Percentiles rank a stretch among this genome's conserved stretches.
phyloP scores from a whole-genome alignment of 352 stramenopile genomes.

The Pythium chondricola region DNA sequence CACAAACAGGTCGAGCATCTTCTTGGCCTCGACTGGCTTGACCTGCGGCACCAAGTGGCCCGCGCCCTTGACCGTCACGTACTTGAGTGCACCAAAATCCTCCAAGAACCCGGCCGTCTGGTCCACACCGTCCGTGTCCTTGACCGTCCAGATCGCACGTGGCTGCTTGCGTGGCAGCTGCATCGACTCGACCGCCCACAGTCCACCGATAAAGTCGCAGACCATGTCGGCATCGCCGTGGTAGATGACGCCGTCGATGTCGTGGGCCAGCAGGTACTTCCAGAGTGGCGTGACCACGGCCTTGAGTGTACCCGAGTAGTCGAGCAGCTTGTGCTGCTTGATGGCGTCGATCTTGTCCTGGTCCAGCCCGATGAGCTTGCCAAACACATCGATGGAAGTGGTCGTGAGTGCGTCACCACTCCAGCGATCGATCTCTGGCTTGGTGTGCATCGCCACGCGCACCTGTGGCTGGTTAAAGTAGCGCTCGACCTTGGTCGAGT shows the following conservation, averaged over 20 bases:
- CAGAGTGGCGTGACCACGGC: slow-evolving; percentile 49
- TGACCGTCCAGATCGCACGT: slow-evolving; percentile 35
- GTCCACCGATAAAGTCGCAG: slow-evolving; percentile 57
- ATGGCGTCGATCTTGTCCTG: slow-evolving; percentile 23
- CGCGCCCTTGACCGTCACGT: slow-evolving; percentile 88
- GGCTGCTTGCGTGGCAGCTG: slow-evolving; percentile 32
- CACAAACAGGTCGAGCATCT: slow-evolving; percentile 69
- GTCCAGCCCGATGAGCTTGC: slow-evolving; percentile 30
- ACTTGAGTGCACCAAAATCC: slow-evolving; percentile 76
- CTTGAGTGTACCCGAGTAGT: slow-evolving; percentile 45
- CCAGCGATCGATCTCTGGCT: slow-evolving; percentile 34
- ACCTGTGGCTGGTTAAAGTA: slow-evolving; percentile 77
- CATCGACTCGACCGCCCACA: slow-evolving; percentile 67
- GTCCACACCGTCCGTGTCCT: slow-evolving; percentile 20
- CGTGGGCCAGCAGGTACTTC: slow-evolving; percentile 39
- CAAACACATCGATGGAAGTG: slow-evolving; percentile 27
- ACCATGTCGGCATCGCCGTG: slow-evolving; percentile 68
- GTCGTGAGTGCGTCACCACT: slow-evolving; percentile 39
- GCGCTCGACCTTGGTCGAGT: slow-evolving; percentile 38
- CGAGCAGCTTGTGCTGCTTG: slow-evolving; percentile 28
- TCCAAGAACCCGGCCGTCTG: slow-evolving; percentile 86
- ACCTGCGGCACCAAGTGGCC: slow-evolving; percentile 87
- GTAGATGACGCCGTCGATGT: slow-evolving; percentile 58
- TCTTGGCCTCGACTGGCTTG: slow-evolving; percentile 63
- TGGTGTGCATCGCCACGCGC: slow-evolving; percentile 72